These are phyloP conservation scores for Nitzschia sp. DNA, from an alignment of 108 stramenopile species.

Conservation along the genomic window DNA sequence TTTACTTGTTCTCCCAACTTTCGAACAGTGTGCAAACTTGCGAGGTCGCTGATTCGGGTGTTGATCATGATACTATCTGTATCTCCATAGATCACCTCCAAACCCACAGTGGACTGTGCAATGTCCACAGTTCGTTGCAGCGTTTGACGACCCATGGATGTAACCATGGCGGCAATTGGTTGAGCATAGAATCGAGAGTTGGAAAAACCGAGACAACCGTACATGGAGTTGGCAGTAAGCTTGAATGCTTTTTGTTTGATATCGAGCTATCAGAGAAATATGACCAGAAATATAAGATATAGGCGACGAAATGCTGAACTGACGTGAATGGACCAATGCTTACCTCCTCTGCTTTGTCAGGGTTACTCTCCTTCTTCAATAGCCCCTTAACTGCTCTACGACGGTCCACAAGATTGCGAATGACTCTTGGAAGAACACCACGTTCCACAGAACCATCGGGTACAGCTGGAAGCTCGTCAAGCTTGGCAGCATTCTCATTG, in stretches of 20 bases:
- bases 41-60: conserved; percentile 82
- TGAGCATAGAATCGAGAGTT: conserved; percentile 96
- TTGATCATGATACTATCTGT: conserved; percentile 99
- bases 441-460: conserved; percentile 77
- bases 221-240: conserved; percentile 99
- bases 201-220: conserved; percentile 98
- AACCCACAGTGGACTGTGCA: conserved; percentile 87
- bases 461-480: conserved; percentile 75
- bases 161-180: conserved; percentile 97
- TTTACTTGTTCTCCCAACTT: conserved; percentile 91
- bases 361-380: conserved; percentile 83
- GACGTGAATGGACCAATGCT: no score
- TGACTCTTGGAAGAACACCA: conserved; percentile 97
- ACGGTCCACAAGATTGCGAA: conserved; percentile 93
- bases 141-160: conserved; percentile 96
- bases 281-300: neutral
- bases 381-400: conserved; percentile 91
- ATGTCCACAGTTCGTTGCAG: conserved; percentile 96
- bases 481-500: conserved; percentile 31
- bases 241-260: conserved; percentile 98
- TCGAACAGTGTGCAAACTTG: conserved; percentile 62
- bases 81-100: conserved; percentile 99
- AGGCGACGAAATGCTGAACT: neutral
- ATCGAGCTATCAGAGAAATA: conserved; percentile 67
- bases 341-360: conserved; percentile 75